phyloP scores from a whole-genome alignment of 1,284 basidiomycete genomes.

The Termitomyces sp. region DNA sequence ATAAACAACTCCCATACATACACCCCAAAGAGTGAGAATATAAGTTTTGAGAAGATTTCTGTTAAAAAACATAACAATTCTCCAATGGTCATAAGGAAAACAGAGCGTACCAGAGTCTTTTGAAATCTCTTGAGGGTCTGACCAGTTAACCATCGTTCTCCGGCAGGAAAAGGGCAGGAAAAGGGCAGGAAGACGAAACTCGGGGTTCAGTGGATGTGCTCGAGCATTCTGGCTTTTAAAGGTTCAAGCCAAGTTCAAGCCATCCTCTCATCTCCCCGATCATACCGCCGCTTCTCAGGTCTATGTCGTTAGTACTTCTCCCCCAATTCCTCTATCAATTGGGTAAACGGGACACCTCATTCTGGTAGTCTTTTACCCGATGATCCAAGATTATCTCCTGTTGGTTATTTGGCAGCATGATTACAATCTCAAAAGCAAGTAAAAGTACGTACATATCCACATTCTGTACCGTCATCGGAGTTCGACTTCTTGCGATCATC shows the following conservation, averaged over 20 bases:
- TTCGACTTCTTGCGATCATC: conserved; percentile 12
- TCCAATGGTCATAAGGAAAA: not conserved
- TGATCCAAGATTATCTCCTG: conserved; percentile 1
- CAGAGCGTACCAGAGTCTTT: conserved; percentile 40
- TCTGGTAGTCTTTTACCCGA: conserved; percentile 1
- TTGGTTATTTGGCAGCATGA: conserved; percentile 5
- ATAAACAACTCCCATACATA: conserved; percentile 64
- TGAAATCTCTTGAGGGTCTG: conserved; percentile 38
- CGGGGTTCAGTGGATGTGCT: conserved; percentile 1
- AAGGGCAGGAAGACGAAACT: not conserved
- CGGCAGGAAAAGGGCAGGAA: not conserved
- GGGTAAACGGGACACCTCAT: conserved; percentile 7
- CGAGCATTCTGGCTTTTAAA: conserved; percentile 12
- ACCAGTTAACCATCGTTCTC: conserved; percentile 53
- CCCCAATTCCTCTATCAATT: conserved; percentile 6
- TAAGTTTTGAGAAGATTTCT: conserved; percentile 54
- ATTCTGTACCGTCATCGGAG: conserved; percentile 4
- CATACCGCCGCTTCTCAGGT: conserved; percentile 20
- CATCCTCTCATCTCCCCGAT: conserved; percentile 17
- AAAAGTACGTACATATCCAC: conserved; percentile 3
- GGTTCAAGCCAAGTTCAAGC: not conserved
- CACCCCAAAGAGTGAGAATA: conserved; percentile 57
- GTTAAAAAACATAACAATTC: not conserved
- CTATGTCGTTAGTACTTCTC: conserved; percentile 13
- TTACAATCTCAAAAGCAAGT: not conserved